phyloP scores from a whole-genome alignment of 805 yeast species.

The Danielia oregonensis region DNA sequence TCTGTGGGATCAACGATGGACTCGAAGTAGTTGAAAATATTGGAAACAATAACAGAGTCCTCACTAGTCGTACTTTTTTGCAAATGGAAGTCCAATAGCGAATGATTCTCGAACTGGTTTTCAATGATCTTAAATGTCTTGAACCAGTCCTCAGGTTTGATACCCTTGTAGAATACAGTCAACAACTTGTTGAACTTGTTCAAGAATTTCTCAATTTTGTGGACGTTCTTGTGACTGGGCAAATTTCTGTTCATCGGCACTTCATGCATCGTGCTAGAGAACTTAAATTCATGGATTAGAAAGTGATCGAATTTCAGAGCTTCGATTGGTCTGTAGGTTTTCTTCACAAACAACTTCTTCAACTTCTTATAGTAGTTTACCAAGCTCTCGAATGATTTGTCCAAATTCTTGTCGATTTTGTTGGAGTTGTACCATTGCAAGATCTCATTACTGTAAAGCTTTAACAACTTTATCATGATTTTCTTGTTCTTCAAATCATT shows the following conservation, averaged over 20 bases:
- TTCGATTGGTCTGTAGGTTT: conserved; percentile 60
- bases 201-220: conserved; percentile 58
- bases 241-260: conserved; percentile 45
- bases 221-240: conserved; percentile 42
- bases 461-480: conserved; percentile 60
- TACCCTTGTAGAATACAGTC: conserved; percentile 50
- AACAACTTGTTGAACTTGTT: conserved; percentile 61
- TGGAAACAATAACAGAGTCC: conserved; percentile 58
- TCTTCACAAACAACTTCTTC: conserved; percentile 66
- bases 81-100: conserved; percentile 53
- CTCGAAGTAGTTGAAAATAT: conserved; percentile 68
- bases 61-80: conserved; percentile 41
- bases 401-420: conserved; percentile 32
- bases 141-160: conserved; percentile 74
- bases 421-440: conserved; percentile 44
- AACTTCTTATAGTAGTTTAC: conserved; percentile 56
- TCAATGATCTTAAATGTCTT: conserved; percentile 71
- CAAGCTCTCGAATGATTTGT: conserved; percentile 34
- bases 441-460: conserved; percentile 65
- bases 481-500: conserved; percentile 60
- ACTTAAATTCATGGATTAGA: conserved; percentile 37
- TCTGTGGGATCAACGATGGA: conserved; percentile 49
- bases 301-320: conserved; percentile 36
- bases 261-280: conserved; percentile 39
- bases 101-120: conserved; percentile 54